Base-by-base conservation (phyloP, 148 eudicot species). In the Silene uniflora region DNA sequence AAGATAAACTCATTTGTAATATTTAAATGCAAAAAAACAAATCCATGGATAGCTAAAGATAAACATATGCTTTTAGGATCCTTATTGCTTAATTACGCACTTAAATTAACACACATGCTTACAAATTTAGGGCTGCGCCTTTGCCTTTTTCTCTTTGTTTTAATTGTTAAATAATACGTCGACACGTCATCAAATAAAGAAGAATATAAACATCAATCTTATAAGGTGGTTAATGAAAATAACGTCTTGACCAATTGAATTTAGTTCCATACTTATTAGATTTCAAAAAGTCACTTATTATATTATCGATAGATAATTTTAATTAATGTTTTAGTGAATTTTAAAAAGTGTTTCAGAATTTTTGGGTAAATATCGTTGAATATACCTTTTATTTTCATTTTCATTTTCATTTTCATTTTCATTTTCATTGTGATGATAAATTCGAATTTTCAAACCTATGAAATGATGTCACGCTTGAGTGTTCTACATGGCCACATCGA, bases 71-170 rank as follows among this genome's bases (percentile, higher is more conserved):
- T 78, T 80, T 77, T 67, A 75, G 78, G 70, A 64, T 54, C 62
- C 58, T 52, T 74, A 68, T 22, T 58, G 71, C 63, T 62, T 73
- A 67, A 44, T 73, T 7, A 74, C 42, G 75, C 69, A 72, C 76
- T 81, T 52, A 76, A 66, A 73, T 62, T 49, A 73, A 69, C 21
- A 27, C 62, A 61, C 70, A 77, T 73, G 74, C 83, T 32, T 65
- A 63, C 80, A 77, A 77, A 77, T 67, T 46, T 66, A 78, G 67
- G 83, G 83, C 80, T 77, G 83, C 83, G 56, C 56, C 56, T 13
- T 13, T 52, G 56, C 56, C 56, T 52, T 73, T 59, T 67, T 25
- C 11, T 1, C 13, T 52, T 25, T 27, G 13, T 32, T 24, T 66
- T 19, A 22, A 46, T 73, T 39, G 27, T 44, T 67, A 42, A 55